Evolutionary conservation across 2,329 filamentous ascomycete species (phyloP).

Genomic region (Xylariaceae sp.): DNA sequence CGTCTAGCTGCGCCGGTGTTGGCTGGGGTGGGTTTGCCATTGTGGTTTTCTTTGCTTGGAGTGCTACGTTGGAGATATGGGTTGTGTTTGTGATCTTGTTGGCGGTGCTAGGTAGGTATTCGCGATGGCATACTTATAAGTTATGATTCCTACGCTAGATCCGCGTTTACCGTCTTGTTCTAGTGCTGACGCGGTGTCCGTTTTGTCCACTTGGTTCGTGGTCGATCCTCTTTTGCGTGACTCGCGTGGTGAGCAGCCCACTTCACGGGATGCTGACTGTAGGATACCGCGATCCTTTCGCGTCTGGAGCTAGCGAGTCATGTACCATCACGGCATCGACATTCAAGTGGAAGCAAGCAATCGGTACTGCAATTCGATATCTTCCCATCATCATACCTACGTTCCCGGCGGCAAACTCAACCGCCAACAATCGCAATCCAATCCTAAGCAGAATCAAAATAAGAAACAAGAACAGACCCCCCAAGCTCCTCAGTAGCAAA

Average conservation of each 20-base stretch:
- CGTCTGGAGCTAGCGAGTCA: background rate
- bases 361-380: too few species aligned
- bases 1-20: constrained; percentile 27
- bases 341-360: too few species aligned
- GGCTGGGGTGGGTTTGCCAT: constrained; percentile 7
- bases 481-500: constrained; percentile 4
- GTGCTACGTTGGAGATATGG: background rate
- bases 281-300: too few species aligned
- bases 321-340: too few species aligned
- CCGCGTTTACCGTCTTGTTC: background rate
- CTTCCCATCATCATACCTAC: too few species aligned
- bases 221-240: background rate
- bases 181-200: constrained; percentile 7
- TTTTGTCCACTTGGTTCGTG: background rate
- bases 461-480: background rate
- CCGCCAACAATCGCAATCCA: too few species aligned
- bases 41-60: background rate
- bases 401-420: too few species aligned
- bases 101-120: too few species aligned
- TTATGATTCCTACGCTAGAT: too few species aligned
- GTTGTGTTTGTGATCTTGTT: background rate
- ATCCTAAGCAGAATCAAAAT: too few species aligned
- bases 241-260: background rate
- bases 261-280: background rate
- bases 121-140: too few species aligned